Percentiles rank a stretch among this genome's conserved stretches.
These are phyloP conservation scores for Brachypodium distachyon DNA, from an alignment of 202 grass and related monocot genomes.

Conservation along the genomic window DNA sequence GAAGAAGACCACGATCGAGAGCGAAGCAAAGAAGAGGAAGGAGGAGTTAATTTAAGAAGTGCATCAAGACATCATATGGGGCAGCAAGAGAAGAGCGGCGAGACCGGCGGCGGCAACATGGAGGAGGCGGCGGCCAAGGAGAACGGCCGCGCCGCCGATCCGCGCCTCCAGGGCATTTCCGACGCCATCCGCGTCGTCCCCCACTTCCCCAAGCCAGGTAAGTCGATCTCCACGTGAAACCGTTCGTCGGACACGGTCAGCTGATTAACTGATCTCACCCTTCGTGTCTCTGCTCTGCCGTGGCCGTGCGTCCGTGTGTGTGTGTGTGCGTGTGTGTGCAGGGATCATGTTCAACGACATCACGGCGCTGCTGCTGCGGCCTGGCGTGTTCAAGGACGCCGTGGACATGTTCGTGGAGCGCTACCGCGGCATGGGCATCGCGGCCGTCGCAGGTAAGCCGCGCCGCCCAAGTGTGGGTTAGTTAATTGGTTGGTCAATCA, in stretches of 20 bases:
- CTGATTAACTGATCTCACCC: no score
- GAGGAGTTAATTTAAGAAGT: no score
- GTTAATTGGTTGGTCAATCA: not conserved
- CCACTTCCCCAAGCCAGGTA: constrained; percentile 86
- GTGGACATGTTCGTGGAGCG: constrained; percentile 91
- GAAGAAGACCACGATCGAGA: not conserved
- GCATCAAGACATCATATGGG: constrained; percentile 12
- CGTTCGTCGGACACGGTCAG: no score
- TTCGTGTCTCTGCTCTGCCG: not conserved
- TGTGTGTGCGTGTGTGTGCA: constrained; percentile 7
- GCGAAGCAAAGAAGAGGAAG: not conserved
- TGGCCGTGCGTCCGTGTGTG: not conserved
- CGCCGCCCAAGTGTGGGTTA: not conserved
- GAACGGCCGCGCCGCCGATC: constrained; percentile 26
- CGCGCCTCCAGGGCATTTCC: constrained; percentile 54
- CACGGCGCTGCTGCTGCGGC: constrained; percentile 70
- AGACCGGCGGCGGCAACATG: not conserved
- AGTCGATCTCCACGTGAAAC: not conserved
- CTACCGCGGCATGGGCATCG: constrained; percentile 56
- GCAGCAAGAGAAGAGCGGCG: constrained; percentile 20
- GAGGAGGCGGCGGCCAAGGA: constrained; percentile 18
- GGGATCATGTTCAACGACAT: constrained; percentile 98
- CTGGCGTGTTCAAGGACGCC: constrained; percentile 65
- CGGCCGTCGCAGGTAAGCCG: constrained; percentile 56
- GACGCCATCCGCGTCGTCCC: constrained; percentile 71